Conservation (phyloP, 352 stramenopile species). For the Globisporangium viniferum region DNA sequence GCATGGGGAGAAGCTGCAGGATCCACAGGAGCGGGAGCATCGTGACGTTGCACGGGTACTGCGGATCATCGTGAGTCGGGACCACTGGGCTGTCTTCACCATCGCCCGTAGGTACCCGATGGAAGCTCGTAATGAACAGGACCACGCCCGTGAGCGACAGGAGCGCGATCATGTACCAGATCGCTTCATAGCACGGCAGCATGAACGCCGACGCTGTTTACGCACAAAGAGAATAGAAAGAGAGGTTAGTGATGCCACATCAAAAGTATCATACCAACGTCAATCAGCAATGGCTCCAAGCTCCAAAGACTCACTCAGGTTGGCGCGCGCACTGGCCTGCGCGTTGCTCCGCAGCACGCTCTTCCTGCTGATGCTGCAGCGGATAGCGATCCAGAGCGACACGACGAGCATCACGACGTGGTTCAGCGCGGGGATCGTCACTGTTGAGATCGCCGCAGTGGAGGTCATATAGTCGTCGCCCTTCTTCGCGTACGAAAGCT, state of each 20-base stretch:
- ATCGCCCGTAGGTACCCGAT: conserved; percentile 14
- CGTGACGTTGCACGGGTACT: conserved; percentile 57
- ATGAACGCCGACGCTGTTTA: conserved; percentile 75
- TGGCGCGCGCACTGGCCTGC: conserved; percentile 56
- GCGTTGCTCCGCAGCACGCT: conserved; percentile 55
- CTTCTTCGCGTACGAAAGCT: conserved; percentile 25
- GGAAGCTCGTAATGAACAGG: conserved; percentile 54
- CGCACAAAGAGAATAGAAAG: conserved; percentile 6
- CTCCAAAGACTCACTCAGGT: conserved; percentile 41
- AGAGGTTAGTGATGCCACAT: not conserved
- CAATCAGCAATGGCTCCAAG: not conserved
- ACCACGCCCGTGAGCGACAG: conserved; percentile 50
- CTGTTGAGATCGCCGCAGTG: conserved; percentile 40
- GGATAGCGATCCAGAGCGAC: conserved; percentile 57
- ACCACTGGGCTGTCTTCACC: conserved; percentile 18
- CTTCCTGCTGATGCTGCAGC: conserved; percentile 77
- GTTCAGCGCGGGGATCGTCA: conserved; percentile 63
- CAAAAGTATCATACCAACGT: not conserved
- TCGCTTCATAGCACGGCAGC: conserved; percentile 82
- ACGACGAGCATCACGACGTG: conserved; percentile 69
- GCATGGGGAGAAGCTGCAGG: conserved; percentile 73
- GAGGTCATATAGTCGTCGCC: conserved; percentile 25
- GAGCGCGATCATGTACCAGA: conserved; percentile 79
- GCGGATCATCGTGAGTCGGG: conserved; percentile 20
- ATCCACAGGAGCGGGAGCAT: conserved; percentile 69